These are phyloP conservation scores for Tylopilus plumbeoviolaceoides DNA, from an alignment of 768 basidiomycete genomes.

Conservation along the genomic window DNA sequence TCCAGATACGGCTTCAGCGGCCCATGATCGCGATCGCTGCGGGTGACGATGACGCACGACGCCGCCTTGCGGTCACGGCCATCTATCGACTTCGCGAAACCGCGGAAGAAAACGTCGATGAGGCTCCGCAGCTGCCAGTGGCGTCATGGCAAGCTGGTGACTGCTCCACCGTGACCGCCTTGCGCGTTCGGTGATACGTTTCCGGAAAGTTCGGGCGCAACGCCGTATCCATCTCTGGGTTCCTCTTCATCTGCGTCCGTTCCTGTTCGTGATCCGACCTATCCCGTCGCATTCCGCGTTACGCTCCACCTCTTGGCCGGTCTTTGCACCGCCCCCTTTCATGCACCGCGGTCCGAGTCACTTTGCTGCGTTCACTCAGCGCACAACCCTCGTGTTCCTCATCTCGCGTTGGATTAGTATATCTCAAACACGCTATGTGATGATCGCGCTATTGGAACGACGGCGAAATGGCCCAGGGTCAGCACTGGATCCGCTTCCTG, in stretches of 20 bases:
- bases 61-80: neutral
- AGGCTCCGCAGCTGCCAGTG: conserved; percentile 11
- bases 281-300: conserved; percentile 6
- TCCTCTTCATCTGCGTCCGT: no score
- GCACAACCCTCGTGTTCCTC: neutral
- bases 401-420: neutral
- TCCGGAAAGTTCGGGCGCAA: conserved; percentile 17
- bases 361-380: neutral
- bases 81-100: neutral
- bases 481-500: conserved; percentile 7
- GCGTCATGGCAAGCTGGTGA: neutral
- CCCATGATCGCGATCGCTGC: conserved; percentile 9
- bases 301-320: neutral
- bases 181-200: neutral
- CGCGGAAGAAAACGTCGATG: neutral
- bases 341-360: neutral
- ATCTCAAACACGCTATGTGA: neutral
- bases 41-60: conserved; percentile 1
- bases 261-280: conserved; percentile 19
- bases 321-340: neutral
- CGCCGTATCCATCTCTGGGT: neutral
- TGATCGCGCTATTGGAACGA: neutral
- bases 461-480: neutral
- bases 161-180: conserved; percentile 12
- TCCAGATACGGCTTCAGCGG: neutral